phyloP scores from a whole-genome alignment of 345 rosid species.

The Arabidopsis suecica region DNA sequence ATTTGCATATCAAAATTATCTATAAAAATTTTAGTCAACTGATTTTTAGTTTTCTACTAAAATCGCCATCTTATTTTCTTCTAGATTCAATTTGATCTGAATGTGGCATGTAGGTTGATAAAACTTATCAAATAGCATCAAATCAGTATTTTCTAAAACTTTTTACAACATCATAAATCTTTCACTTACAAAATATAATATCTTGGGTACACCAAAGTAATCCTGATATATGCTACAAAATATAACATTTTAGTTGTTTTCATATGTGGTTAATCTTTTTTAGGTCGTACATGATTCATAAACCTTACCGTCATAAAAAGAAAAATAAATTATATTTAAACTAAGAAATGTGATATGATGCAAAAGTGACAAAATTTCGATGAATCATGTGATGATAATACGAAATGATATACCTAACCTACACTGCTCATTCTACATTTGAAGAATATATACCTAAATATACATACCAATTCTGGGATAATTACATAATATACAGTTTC shows the following conservation, averaged over 20 bases:
- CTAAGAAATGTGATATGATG: neutral
- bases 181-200: neutral
- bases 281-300: neutral
- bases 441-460: neutral
- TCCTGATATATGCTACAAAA: neutral
- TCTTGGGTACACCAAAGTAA: neutral
- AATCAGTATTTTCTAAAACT: too few species aligned
- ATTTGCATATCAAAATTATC: neutral
- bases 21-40: too few species aligned
- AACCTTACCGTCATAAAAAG: neutral
- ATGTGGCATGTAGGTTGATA: neutral
- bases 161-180: neutral
- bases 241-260: neutral
- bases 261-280: neutral
- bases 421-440: conserved; percentile 14
- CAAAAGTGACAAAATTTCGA: conserved; percentile 12
- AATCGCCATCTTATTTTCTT: neutral
- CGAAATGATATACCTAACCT: conserved; percentile 20
- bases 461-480: neutral
- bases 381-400: conserved; percentile 33
- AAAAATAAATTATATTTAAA: neutral
- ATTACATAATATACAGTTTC: neutral
- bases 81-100: neutral
- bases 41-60: neutral
- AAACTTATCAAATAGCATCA: neutral